phyloP scores from a whole-genome alignment of 495 filamentous ascomycete genomes.

The Penicillium paxilli region DNA sequence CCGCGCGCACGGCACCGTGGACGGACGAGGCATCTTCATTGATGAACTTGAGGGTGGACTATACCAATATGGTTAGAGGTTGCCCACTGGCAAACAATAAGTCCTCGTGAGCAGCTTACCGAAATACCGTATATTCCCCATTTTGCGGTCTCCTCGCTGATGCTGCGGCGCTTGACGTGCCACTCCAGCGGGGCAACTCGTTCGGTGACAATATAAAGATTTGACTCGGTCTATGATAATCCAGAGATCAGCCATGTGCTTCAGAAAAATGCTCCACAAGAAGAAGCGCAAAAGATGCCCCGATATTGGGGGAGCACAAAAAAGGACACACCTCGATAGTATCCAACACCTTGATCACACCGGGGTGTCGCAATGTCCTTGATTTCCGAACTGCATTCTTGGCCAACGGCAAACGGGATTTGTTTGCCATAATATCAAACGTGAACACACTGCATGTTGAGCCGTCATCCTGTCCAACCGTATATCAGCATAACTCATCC shows the following conservation, averaged over 20 bases:
- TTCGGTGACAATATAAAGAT: conserved; percentile 95
- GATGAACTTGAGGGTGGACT: conserved; percentile 93
- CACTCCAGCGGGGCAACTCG: conserved; percentile 80
- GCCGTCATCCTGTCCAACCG: conserved; percentile 72
- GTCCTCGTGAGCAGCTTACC: conserved; percentile 42
- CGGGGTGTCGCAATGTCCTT: conserved; percentile 88
- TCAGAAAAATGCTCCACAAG: too few relatives aligned
- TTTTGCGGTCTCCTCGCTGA: conserved; percentile 88
- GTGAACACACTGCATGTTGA: conserved; percentile 95
- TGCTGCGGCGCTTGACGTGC: conserved; percentile 79
- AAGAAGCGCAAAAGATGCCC: neutral
- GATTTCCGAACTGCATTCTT: conserved; percentile 91
- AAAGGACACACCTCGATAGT: conserved; percentile 74
- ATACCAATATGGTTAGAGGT: conserved; percentile 3
- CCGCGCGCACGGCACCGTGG: conserved; percentile 80
- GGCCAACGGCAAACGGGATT: conserved; percentile 77
- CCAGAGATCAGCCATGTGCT: neutral
- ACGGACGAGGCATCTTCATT: conserved; percentile 90
- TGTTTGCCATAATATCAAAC: conserved; percentile 82
- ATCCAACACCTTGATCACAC: conserved; percentile 88
- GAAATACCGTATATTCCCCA: conserved; percentile 90
- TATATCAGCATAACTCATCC: conserved; percentile 1
- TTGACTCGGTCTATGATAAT: conserved; percentile 72
- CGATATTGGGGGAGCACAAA: too few relatives aligned
- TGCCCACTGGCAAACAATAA: neutral